Evolutionary conservation across 306 rosid species (phyloP).

Genomic region (Dryas octopetala): DNA sequence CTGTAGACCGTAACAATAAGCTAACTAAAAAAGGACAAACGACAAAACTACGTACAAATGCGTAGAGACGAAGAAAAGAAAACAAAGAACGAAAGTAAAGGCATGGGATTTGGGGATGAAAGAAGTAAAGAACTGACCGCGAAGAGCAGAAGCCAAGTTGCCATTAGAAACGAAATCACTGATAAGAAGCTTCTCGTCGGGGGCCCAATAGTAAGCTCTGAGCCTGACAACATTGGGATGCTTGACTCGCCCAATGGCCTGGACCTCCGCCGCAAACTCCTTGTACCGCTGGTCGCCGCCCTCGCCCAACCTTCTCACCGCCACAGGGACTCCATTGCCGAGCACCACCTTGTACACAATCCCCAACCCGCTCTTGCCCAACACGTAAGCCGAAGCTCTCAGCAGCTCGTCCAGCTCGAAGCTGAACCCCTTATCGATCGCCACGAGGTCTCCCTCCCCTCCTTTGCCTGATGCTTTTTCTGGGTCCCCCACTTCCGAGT

Average conservation of each 20-base stretch:
- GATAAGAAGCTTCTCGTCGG: conserved; percentile 92
- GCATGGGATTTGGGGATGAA: background rate
- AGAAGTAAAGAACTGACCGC: conserved; percentile 45
- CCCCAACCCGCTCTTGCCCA: conserved; percentile 96
- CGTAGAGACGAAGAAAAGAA: background rate
- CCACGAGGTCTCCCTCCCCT: conserved; percentile 80
- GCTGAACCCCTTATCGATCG: conserved; percentile 80
- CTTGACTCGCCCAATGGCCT: conserved; percentile 85
- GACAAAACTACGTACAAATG: background rate
- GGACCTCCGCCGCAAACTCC: conserved; percentile 87
- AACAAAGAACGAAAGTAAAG: background rate
- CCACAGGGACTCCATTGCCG: conserved; percentile 94
- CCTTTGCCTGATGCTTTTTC: conserved; percentile 42
- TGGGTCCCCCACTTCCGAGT: conserved; percentile 65
- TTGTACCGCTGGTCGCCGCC: conserved; percentile 95
- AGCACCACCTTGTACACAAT: conserved; percentile 97
- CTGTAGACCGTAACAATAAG: too few relatives aligned
- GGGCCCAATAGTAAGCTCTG: conserved; percentile 95
- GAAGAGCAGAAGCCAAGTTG: conserved; percentile 72
- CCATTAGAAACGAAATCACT: conserved; percentile 93
- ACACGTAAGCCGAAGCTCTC: conserved; percentile 90
- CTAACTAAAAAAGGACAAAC: background rate
- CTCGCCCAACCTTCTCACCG: conserved; percentile 92
- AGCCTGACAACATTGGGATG: conserved; percentile 83
- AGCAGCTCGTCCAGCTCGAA: conserved; percentile 93